phyloP scores from a whole-genome alignment of 2,329 filamentous ascomycete genomes.

The Fusarium hainanense region DNA sequence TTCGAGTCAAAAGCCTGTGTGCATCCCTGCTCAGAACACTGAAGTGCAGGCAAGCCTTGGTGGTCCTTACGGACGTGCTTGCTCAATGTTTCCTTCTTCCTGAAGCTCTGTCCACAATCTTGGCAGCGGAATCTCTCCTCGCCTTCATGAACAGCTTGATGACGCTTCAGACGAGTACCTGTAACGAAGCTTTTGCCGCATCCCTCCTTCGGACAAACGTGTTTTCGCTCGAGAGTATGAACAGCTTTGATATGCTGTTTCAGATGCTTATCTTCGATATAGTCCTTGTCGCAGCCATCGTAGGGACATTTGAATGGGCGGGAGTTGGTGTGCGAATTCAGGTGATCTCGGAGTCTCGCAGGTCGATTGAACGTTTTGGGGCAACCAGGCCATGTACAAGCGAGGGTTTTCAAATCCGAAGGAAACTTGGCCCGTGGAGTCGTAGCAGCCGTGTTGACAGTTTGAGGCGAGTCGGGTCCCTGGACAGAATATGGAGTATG shows the following conservation, averaged over 20 bases:
- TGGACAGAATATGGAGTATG: slow-evolving; percentile 50
- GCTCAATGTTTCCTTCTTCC: slow-evolving; percentile 87
- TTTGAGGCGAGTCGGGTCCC: slow-evolving; percentile 49
- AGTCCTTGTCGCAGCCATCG: slow-evolving; percentile 81
- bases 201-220: slow-evolving; percentile 75
- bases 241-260: slow-evolving; percentile 86
- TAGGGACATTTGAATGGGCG: slow-evolving; percentile 80
- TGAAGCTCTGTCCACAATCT: slow-evolving; percentile 81
- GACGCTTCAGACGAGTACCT: slow-evolving; percentile 79
- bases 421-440: slow-evolving; percentile 67
- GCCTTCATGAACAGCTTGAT: slow-evolving; percentile 79
- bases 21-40: slow-evolving; percentile 73
- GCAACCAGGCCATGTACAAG: slow-evolving; percentile 80
- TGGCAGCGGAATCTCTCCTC: slow-evolving; percentile 80
- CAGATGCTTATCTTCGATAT: slow-evolving; percentile 87
- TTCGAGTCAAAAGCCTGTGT: slow-evolving; percentile 78
- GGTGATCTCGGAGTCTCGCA: slow-evolving; percentile 80
- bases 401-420: slow-evolving; percentile 79
- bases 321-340: slow-evolving; percentile 87
- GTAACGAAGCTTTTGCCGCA: slow-evolving; percentile 88
- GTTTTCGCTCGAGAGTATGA: slow-evolving; percentile 77
- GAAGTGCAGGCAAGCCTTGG: slow-evolving; percentile 75
- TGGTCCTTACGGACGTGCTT: slow-evolving; percentile 84
- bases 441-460: slow-evolving; percentile 48
- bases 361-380: slow-evolving; percentile 89